Percentiles rank a stretch among this genome's conserved stretches.
phyloP scores from a whole-genome alignment of 129 eudicot species.

The Silybum marianum region DNA sequence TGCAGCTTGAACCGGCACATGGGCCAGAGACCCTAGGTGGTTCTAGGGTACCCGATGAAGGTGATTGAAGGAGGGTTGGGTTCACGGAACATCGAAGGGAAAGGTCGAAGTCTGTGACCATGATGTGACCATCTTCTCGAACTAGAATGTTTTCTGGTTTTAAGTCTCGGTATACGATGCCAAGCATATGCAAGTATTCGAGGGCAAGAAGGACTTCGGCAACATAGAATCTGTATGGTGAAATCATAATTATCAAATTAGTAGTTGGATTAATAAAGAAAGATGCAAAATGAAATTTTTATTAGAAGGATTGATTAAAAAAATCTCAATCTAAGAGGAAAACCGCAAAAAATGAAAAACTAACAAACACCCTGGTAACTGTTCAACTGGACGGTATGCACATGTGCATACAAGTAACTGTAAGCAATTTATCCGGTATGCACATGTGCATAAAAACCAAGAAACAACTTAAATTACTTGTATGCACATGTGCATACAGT shows the following conservation, averaged over 20 bases:
- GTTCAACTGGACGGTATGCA: too few species aligned
- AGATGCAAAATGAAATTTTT: background rate
- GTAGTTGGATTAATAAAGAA: background rate
- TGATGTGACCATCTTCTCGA: constrained; percentile 97
- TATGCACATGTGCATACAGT: too few species aligned
- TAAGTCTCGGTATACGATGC: constrained; percentile 86
- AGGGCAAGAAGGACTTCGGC: constrained; percentile 98
- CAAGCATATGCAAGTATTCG: constrained; percentile 97
- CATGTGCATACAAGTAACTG: too few species aligned
- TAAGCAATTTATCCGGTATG: too few species aligned
- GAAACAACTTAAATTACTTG: too few species aligned
- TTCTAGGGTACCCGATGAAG: constrained; percentile 39
- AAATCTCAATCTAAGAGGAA: too few species aligned
- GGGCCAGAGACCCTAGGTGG: constrained; percentile 88
- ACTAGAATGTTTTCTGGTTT: constrained; percentile 97
- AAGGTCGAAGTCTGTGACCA: constrained; percentile 97
- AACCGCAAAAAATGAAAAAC: too few species aligned
- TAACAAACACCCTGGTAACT: too few species aligned
- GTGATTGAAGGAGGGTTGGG: constrained; percentile 69
- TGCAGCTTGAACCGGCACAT: constrained; percentile 83
- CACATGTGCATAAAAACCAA: too few species aligned
- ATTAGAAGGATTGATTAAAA: background rate
- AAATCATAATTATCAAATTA: background rate
- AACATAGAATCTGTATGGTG: constrained; percentile 74
- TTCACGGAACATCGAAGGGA: constrained; percentile 92